Evolutionary conservation across 192 early-diverging fungal species (phyloP).

Genomic region (Podila horticola): DNA sequence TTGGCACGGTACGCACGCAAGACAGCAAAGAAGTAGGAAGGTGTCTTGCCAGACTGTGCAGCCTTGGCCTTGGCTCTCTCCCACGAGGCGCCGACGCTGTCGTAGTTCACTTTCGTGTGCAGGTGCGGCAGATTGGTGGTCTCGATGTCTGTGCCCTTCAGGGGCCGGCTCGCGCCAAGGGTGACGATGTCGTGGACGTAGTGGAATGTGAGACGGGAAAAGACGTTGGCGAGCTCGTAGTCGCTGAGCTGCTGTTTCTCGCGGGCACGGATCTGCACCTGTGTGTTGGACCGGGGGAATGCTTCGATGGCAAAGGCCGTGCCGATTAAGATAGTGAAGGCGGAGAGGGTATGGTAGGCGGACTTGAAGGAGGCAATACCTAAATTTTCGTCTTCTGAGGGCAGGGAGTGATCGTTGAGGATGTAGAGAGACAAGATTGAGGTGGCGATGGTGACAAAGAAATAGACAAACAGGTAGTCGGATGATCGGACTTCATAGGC

Average conservation of each 20-base stretch:
- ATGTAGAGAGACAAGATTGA: conserved; percentile 16
- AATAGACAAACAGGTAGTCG: conserved; percentile 17
- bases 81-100: conserved; percentile 6
- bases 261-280: conserved; percentile 24
- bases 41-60: background rate
- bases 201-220: conserved; percentile 15
- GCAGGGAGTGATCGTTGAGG: background rate
- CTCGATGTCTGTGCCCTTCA: conserved; percentile 18
- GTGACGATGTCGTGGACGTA: conserved; percentile 21
- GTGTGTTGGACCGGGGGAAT: conserved; percentile 16
- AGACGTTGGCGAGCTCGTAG: conserved; percentile 23
- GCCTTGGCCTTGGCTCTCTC: background rate
- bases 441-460: background rate
- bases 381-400: background rate
- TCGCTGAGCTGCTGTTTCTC: conserved; percentile 32
- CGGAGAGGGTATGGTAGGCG: conserved; percentile 1
- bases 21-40: conserved; percentile 19
- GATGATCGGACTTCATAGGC: conserved; percentile 35
- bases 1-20: conserved; percentile 11
- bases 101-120: conserved; percentile 17
- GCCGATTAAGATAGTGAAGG: conserved; percentile 5
- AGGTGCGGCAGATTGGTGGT: conserved; percentile 5
- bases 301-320: conserved; percentile 25
- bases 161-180: conserved; percentile 29
- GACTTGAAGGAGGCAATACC: background rate